phyloP scores from a whole-genome alignment of 306 rosid genomes.

The Echinosophora koreensis region DNA sequence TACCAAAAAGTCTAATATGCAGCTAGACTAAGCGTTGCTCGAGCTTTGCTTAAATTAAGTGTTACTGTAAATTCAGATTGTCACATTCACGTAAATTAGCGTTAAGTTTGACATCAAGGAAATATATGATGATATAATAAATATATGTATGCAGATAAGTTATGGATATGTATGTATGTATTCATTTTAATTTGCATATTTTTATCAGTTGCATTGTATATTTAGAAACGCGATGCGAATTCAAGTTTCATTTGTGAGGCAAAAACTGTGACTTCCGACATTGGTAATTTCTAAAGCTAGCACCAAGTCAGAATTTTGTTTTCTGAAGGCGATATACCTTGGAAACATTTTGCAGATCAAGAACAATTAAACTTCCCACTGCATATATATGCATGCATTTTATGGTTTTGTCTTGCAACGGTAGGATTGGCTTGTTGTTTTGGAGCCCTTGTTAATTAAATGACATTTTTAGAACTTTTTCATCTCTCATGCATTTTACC shows the following conservation, averaged over 20 bases:
- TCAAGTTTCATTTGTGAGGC: not conserved
- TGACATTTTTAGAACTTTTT: not conserved
- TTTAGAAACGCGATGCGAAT: not conserved
- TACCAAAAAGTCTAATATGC: not conserved
- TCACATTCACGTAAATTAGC: not conserved
- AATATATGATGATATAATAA: not conserved
- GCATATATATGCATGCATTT: not conserved
- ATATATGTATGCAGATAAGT: conserved; percentile 13
- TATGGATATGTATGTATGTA: not conserved
- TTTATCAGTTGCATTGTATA: not conserved
- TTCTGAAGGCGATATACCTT: not conserved
- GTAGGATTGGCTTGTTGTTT: conserved; percentile 7
- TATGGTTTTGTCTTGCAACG: not conserved
- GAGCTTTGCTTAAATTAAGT: not conserved
- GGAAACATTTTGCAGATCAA: conserved; percentile 25
- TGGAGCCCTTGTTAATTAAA: not conserved
- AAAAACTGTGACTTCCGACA: conserved; percentile 10
- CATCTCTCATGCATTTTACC: conserved; percentile 15
- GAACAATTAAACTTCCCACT: not conserved
- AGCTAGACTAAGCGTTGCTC: not conserved
- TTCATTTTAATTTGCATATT: not conserved
- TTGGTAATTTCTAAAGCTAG: not conserved
- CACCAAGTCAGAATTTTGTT: not conserved
- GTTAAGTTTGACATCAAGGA: not conserved
- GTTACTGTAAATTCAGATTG: not conserved